A percentile compares a stretch with the other conserved stretches of the same genome.
Conservation (phyloP, 352 stramenopile genomes). For the Ophiocytium majus region DNA sequence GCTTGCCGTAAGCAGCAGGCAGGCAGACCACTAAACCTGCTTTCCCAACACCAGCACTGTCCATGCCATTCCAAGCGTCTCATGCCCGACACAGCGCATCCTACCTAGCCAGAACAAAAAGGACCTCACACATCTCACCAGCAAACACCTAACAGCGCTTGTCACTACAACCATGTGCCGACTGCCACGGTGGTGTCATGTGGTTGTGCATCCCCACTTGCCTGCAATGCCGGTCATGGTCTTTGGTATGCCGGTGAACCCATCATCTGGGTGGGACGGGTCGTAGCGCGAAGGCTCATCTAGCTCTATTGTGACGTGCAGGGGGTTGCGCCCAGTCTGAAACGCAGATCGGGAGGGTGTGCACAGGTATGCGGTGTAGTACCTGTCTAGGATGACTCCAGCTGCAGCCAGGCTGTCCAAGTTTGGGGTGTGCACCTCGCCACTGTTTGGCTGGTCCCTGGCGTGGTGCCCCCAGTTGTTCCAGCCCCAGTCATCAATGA, state of each 20-base stretch:
- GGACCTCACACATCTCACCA: no score
- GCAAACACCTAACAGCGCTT: no score
- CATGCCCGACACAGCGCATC: no score
- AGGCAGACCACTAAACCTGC: no score
- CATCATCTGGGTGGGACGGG: background rate
- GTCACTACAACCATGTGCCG: no score
- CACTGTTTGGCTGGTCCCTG: background rate
- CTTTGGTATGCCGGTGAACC: background rate
- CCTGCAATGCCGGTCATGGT: background rate
- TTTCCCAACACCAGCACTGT: no score
- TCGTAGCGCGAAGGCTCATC: background rate
- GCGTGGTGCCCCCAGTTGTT: background rate
- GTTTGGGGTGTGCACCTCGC: background rate
- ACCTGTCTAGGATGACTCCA: background rate
- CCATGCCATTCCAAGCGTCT: no score
- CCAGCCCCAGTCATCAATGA: background rate
- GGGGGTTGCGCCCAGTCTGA: background rate
- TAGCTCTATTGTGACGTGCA: background rate
- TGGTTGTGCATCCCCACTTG: no score
- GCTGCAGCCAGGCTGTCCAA: background rate
- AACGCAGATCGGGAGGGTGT: background rate
- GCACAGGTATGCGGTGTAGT: background rate
- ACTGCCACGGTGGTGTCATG: no score
- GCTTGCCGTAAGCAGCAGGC: no score
- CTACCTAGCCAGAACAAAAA: no score